Evolutionary conservation across 805 yeast genomes (phyloP), one percentile per base, ranked within the genome.

Genomic region (Teunomyces funiuensis): DNA sequence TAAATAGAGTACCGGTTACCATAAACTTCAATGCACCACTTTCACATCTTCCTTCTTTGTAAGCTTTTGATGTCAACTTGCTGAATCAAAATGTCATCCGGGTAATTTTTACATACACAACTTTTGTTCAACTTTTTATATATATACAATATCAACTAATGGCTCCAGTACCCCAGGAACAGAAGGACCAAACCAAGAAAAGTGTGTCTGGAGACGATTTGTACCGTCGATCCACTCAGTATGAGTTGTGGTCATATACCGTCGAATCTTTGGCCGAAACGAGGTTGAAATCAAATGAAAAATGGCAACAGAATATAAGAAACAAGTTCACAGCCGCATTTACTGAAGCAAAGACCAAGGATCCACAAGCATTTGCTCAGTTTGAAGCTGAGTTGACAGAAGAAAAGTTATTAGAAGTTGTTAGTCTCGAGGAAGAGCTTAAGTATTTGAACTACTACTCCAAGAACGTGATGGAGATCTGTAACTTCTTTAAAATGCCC

Each of bases 181-280:
- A 13, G 10, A 20, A 31, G 19, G 14, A 31, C 6, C 9, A n/a
- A 14, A 7, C n/a, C 10, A 31, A 31, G 25, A 31, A 31, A 31
- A 25, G n/a, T 10, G 46, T 85, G 6, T 69, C 88, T 1, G 85
- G 80, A 53, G 97, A 93, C 60, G 99, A 93, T 49, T 67, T 93
- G 28, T 91, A 88, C 62, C 76, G 98, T 33, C 75, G 89, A 23
- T 86, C 96, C 3, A 76, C 93, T 0, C 99, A 91, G 65, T 91
- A 75, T 58, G 70, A 84, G 39, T 42, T 79, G 7, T 91, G 99
- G 99, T 89, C 97, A 1, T 91, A 78, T 60, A 80, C 88, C 0
- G 56, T 58, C 14, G 77, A 77, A 1, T 77, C 76, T 42, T 69
- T 91, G n/a, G 64, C 61, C 3, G 70, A 73, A 20, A 61, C 69